Base-by-base conservation (phyloP, 2,329 filamentous ascomycete genomes). In the Calonectria montana region DNA sequence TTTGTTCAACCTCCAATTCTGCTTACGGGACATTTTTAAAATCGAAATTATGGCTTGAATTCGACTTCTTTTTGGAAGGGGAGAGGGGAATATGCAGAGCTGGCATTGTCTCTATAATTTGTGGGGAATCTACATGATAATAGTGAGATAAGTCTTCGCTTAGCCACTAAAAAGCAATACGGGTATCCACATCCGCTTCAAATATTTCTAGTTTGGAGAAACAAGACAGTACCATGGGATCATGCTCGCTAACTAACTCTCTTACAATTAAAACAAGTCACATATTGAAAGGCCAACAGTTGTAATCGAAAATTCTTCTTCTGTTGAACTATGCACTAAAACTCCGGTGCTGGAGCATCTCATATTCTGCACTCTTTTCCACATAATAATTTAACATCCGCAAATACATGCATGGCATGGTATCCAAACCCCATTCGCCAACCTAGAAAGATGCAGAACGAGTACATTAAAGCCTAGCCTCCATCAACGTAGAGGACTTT, bases 381-480 rank as follows among this genome's bases (percentile, higher is more conserved):
- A 70, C 15, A 12, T 35, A 35, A 35, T 35, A 12, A 35, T 35
- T 35, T 75, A 67, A 37, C 69, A 78, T 76, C 69, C 72, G 66
- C 61, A 73, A 71, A 65, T 69, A 78, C 70, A 74, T 57, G 74
- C 70, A 74, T 57, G 74, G 69, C 73, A 75, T 71, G 69, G 67
- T 65, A 73, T 73, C 67, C 48, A 76, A 77, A 76, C 66, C 75
- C 76, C 75, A 71, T 78, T 76, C 75, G 77, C 77, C 77, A 72
- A 47, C 53, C 45, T 71, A 71, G 63, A 48, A 50, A 55, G 61
- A 66, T 57, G 37, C 53, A 59, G 25, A 69, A 70, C 61, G 55
- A 70, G 35, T 35, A 65, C 53, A 76, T 53, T 65, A 43, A 31
- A 57, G 41, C 59, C 41, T 57, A 69, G 37, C 67, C 57, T 29